Conservation (phyloP, 2,329 filamentous ascomycete genomes). For the Ophiostoma quercus region DNA sequence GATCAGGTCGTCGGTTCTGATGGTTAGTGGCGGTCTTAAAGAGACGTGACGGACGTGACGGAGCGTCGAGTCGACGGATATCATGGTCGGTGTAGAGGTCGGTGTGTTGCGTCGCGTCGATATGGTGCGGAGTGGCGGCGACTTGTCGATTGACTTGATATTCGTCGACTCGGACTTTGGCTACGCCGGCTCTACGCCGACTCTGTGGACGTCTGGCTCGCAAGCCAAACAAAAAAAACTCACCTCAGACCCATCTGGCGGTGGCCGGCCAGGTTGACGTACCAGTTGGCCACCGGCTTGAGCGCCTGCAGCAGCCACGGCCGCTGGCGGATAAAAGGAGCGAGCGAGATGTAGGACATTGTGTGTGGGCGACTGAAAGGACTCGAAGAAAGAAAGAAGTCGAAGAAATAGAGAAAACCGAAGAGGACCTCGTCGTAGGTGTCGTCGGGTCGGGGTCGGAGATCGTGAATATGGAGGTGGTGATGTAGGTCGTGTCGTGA, state of each 20-base stretch:
- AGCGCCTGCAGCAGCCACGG: slow-evolving; percentile 79
- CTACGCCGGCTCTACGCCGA: too few species aligned
- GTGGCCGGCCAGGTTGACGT: slow-evolving; percentile 67
- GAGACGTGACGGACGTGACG: too few species aligned
- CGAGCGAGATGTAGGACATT: slow-evolving; percentile 23
- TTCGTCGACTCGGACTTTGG: too few species aligned
- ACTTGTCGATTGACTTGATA: too few species aligned
- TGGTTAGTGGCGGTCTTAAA: neutral
- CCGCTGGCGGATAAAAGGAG: slow-evolving; percentile 65
- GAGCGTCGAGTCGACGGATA: too few species aligned
- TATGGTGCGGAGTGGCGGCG: too few species aligned
- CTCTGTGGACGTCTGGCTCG: neutral
- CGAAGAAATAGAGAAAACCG: neutral
- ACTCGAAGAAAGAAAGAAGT: neutral
- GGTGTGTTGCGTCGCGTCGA: too few species aligned
- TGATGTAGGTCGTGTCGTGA: neutral
- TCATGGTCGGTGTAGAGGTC: too few species aligned
- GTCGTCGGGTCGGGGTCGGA: neutral
- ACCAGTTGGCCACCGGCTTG: slow-evolving; percentile 81
- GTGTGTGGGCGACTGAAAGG: too few species aligned
- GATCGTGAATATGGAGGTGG: neutral
- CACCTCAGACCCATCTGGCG: slow-evolving; percentile 29
- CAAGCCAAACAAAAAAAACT: neutral
- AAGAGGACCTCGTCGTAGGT: slow-evolving; percentile 1
- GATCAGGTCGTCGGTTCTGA: slow-evolving; percentile 88